phyloP scores from a whole-genome alignment of 2,329 filamentous ascomycete genomes.

The Ceratocystis cubensis region DNA sequence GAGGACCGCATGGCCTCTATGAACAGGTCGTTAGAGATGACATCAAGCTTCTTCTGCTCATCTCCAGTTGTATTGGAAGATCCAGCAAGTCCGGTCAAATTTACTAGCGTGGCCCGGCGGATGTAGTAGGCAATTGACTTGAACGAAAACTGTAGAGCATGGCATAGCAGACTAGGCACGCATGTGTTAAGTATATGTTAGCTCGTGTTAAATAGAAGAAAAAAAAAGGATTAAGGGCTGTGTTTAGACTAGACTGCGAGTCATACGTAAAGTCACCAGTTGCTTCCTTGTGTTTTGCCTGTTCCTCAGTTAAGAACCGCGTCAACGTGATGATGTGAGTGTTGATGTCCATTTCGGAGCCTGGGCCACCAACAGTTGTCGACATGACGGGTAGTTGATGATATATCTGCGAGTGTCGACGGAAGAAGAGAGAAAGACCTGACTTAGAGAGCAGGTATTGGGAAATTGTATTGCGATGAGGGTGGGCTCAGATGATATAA shows the following conservation, averaged over 20 bases:
- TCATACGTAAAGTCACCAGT: conserved; percentile 93
- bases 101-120: conserved; percentile 85
- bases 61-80: conserved; percentile 92
- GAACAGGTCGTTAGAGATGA: conserved; percentile 97
- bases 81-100: conserved; percentile 86
- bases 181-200: conserved; percentile 9
- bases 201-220: background rate
- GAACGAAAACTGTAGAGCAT: conserved; percentile 98
- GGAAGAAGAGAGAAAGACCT: background rate
- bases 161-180: conserved; percentile 65
- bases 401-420: background rate
- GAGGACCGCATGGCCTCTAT: conserved; percentile 89
- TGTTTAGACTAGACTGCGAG: conserved; percentile 5
- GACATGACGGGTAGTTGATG: conserved; percentile 18
- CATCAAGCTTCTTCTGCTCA: conserved; percentile 98
- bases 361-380: conserved; percentile 21
- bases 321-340: conserved; percentile 93
- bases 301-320: conserved; percentile 90
- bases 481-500: no score
- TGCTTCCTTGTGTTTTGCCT: conserved; percentile 81
- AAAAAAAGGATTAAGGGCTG: background rate
- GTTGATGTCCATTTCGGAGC: conserved; percentile 61
- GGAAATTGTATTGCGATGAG: no score
- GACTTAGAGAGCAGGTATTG: background rate
- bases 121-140: conserved; percentile 99